Evolutionary conservation across 306 rosid species (phyloP).

Genomic region (Vigna angularis): DNA sequence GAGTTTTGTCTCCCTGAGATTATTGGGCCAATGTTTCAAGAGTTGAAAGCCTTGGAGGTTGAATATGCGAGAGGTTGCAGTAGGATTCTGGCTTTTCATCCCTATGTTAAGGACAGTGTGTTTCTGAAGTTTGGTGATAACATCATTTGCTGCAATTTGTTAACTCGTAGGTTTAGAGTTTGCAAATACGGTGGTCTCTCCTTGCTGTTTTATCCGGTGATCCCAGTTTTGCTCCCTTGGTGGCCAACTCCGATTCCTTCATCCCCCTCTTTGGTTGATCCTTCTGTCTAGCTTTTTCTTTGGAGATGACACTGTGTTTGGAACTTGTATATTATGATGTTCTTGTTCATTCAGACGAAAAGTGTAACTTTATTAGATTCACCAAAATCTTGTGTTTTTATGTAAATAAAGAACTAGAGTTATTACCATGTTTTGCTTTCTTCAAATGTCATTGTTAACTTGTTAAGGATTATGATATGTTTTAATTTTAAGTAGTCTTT

Average conservation of each 20-base stretch:
- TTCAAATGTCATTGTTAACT: no score
- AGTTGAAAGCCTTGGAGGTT: not conserved
- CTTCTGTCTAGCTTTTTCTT: not conserved
- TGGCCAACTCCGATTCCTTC: conserved; percentile 44
- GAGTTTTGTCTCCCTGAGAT: conserved; percentile 29
- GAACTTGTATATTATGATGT: not conserved
- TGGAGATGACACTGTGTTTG: not conserved
- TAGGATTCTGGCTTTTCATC: conserved; percentile 38
- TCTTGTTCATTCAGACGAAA: not conserved
- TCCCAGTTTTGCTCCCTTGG: conserved; percentile 36
- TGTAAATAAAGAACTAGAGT: not conserved
- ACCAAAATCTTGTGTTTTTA: not conserved
- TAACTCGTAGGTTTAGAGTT: conserved; percentile 20
- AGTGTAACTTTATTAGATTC: not conserved
- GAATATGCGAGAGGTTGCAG: not conserved
- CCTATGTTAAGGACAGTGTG: not conserved
- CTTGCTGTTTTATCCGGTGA: conserved; percentile 35
- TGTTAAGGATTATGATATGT: no score
- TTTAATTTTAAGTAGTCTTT: no score
- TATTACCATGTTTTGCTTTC: no score
- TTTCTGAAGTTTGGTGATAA: conserved; percentile 33
- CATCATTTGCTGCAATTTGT: conserved; percentile 31
- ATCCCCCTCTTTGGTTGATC: not conserved
- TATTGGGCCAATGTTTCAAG: not conserved
- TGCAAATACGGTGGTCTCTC: conserved; percentile 27